These are phyloP conservation scores for Anisogramma anomala DNA, from an alignment of 2,329 filamentous ascomycete genomes.

Conservation along the genomic window DNA sequence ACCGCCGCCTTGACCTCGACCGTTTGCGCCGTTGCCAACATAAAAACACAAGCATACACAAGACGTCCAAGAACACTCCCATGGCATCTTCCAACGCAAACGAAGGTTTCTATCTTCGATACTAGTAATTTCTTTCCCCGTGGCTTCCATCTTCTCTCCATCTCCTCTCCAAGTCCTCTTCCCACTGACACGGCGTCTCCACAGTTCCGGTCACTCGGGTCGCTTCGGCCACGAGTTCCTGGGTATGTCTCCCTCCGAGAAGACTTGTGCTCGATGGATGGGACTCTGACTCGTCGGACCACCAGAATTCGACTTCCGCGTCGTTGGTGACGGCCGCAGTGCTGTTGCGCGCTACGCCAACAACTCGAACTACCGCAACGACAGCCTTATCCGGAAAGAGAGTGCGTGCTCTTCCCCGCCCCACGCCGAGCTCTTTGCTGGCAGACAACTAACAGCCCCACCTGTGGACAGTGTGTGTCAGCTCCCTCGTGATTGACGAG, in stretches of 20 bases:
- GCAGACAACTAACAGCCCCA: not conserved
- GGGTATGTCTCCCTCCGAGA: constrained; percentile 41
- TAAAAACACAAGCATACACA: not conserved
- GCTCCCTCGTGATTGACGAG: constrained; percentile 77
- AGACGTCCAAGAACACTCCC: constrained; percentile 17
- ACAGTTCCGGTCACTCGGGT: constrained; percentile 90
- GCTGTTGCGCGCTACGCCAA: constrained; percentile 95
- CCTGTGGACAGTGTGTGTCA: constrained; percentile 71
- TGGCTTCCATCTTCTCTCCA: constrained; percentile 95
- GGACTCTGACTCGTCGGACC: constrained; percentile 17
- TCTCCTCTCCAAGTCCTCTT: constrained; percentile 28
- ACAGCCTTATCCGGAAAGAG: constrained; percentile 97
- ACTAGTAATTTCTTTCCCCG: constrained; percentile 62
- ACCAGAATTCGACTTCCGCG: constrained; percentile 89
- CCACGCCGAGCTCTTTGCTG: not conserved
- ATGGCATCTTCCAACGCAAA: constrained; percentile 57
- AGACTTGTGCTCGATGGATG: not conserved
- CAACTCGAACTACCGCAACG: constrained; percentile 98
- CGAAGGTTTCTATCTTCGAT: constrained; percentile 89
- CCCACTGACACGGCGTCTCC: constrained; percentile 4
- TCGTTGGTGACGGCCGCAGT: constrained; percentile 82
- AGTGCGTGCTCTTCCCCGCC: constrained; percentile 47
- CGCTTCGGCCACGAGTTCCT: constrained; percentile 97
- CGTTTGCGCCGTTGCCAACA: not conserved
- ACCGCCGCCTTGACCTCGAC: not conserved